Evolutionary conservation across 192 early-diverging fungal genomes (phyloP).

Genomic region (Coemansia sp.): DNA sequence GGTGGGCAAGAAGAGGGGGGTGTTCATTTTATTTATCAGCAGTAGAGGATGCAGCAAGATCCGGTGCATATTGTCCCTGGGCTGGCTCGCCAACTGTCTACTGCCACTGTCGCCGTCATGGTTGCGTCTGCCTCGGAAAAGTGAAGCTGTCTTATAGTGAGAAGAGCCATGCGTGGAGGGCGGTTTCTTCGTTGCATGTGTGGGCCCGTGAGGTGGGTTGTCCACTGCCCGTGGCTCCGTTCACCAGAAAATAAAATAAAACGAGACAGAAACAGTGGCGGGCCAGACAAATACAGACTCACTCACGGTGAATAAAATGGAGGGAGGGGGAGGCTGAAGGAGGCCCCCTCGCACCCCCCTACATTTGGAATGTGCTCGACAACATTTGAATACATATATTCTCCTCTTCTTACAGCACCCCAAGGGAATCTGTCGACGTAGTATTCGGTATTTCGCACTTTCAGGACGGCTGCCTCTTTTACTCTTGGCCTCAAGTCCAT

Average conservation of each 20-base stretch:
- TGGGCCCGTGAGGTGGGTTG: constrained; percentile 2
- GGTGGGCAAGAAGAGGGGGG: constrained; percentile 4
- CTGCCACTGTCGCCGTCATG: neutral
- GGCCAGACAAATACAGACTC: constrained; percentile 3
- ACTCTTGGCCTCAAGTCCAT: neutral
- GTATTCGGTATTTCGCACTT: neutral
- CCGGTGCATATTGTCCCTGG: constrained; percentile 6
- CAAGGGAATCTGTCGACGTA: neutral
- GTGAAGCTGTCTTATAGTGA: neutral
- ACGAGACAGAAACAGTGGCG: constrained; percentile 6
- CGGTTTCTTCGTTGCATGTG: neutral
- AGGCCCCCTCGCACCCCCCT: neutral
- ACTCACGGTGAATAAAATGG: neutral
- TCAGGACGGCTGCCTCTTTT: neutral
- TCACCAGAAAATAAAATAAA: neutral
- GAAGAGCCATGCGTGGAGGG: neutral
- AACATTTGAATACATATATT: constrained; percentile 7
- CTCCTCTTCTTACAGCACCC: neutral
- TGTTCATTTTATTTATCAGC: neutral
- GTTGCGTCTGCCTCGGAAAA: neutral
- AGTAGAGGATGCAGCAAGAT: neutral
- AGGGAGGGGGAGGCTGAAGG: neutral
- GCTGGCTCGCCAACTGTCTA: neutral
- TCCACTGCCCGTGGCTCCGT: neutral
- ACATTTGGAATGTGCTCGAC: constrained; percentile 7